Conservation (phyloP, 2,329 filamentous ascomycete species). For the Verticillium longisporum region DNA sequence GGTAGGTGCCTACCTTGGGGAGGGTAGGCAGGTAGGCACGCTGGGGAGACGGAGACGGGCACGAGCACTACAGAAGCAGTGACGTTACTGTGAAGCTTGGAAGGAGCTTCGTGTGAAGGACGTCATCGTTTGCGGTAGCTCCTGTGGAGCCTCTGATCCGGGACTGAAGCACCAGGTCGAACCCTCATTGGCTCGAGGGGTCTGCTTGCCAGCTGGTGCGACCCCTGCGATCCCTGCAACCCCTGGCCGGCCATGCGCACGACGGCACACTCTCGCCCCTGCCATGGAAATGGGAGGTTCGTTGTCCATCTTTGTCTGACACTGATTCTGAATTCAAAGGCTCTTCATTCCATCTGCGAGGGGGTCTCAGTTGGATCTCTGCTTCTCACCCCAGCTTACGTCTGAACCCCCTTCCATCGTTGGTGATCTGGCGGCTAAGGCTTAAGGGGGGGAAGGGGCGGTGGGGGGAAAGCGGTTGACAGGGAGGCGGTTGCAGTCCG, state of each 20-base stretch:
- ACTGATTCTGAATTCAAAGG: background rate
- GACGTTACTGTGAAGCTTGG: background rate
- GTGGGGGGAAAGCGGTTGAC: too few species aligned
- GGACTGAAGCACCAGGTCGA: background rate
- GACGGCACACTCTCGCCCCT: background rate
- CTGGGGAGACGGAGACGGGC: too few species aligned
- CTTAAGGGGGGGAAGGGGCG: background rate
- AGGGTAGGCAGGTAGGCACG: background rate
- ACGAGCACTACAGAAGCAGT: background rate
- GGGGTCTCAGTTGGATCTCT: background rate
- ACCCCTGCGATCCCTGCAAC: background rate
- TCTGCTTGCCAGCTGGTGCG: background rate
- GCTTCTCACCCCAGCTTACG: background rate
- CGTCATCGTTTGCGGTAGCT: constrained; percentile 3
- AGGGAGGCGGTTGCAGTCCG: background rate
- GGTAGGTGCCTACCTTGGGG: too few species aligned
- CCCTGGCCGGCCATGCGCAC: background rate
- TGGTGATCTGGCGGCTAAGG: background rate
- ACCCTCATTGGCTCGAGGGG: background rate
- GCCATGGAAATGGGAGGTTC: background rate
- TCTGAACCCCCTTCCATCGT: background rate
- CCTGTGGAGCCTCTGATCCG: constrained; percentile 1
- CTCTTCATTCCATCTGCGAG: background rate
- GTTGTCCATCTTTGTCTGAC: background rate
- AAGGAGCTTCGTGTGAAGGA: background rate